Percentiles rank a stretch among this genome's conserved stretches.
Conservation (phyloP, 1,139 yeast species). For the Pichia sp. region DNA sequence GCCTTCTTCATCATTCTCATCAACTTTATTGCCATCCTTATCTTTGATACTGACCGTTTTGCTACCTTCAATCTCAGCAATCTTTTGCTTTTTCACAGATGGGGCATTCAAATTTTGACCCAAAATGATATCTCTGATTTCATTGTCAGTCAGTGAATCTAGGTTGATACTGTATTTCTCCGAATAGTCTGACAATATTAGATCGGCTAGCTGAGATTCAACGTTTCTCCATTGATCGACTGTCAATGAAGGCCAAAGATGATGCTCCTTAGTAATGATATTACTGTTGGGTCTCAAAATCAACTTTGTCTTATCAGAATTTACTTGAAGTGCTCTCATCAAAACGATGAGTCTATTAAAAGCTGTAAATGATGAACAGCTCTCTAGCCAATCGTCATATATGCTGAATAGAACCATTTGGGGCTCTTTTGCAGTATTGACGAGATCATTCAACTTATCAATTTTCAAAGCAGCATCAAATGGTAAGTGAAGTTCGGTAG, state of each 20-base stretch:
- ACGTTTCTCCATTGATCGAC: conserved; percentile 91
- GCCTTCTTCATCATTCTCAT: conserved; percentile 33
- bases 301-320: conserved; percentile 70
- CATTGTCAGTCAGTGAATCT: conserved; percentile 85
- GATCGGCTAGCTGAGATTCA: conserved; percentile 81
- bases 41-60: conserved; percentile 18
- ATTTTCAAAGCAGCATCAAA: conserved; percentile 83
- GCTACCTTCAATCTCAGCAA: conserved; percentile 71
- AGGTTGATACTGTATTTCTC: conserved; percentile 81
- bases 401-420: conserved; percentile 87
- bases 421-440: conserved; percentile 84
- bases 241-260: conserved; percentile 87
- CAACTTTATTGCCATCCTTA: conserved; percentile 3
- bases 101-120: conserved; percentile 95
- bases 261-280: conserved; percentile 68
- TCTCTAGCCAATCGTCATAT: conserved; percentile 90
- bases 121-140: conserved; percentile 85
- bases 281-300: conserved; percentile 74
- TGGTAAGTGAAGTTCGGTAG: conserved; percentile 86
- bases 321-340: conserved; percentile 73
- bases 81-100: conserved; percentile 70
- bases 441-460: conserved; percentile 75
- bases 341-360: conserved; percentile 81
- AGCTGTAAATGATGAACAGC: conserved; percentile 86
- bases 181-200: conserved; percentile 82